These are phyloP conservation scores for Wickerhamiella shivajii DNA, from an alignment of 805 yeast species.

Conservation along the genomic window DNA sequence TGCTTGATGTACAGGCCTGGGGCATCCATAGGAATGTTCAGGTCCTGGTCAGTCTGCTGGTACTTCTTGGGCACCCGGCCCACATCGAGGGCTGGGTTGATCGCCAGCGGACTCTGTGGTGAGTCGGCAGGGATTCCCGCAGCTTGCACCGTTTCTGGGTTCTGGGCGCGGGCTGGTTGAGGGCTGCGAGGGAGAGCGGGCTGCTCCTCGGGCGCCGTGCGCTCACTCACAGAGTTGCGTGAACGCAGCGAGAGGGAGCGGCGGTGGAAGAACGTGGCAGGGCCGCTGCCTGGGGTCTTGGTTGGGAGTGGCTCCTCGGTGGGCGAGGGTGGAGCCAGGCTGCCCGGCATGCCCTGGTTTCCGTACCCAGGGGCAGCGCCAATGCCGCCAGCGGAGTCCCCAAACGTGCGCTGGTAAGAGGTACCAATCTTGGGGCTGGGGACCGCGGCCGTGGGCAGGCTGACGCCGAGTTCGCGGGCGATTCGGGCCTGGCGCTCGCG, in stretches of 20 bases:
- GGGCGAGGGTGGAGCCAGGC: too few relatives aligned
- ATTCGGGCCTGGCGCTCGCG: slow-evolving; percentile 8
- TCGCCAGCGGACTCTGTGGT: too few relatives aligned
- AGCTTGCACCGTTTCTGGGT: too few relatives aligned
- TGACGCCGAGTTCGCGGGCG: slow-evolving; percentile 8
- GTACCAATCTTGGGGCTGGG: slow-evolving; percentile 8
- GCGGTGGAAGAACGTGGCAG: slow-evolving; percentile 1
- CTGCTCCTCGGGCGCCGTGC: neutral
- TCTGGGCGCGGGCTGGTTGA: too few relatives aligned
- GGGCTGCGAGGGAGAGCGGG: too few relatives aligned
- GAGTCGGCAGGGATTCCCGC: too few relatives aligned
- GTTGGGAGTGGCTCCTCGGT: slow-evolving; percentile 6
- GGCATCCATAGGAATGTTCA: slow-evolving; percentile 14
- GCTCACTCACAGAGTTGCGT: too few relatives aligned
- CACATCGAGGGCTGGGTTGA: neutral
- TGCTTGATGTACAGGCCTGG: slow-evolving; percentile 19
- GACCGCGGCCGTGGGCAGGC: slow-evolving; percentile 5
- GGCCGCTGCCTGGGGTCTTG: slow-evolving; percentile 3
- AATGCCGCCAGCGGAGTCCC: too few relatives aligned
- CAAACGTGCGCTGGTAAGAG: slow-evolving; percentile 6
- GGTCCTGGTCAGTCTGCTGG: slow-evolving; percentile 4
- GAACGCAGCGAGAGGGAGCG: too few relatives aligned
- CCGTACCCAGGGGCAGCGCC: too few relatives aligned
- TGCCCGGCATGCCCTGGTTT: too few relatives aligned
- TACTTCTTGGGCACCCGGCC: slow-evolving; percentile 5